phyloP scores from a whole-genome alignment of 2,329 filamentous ascomycete species.

The Microsporum canis region DNA sequence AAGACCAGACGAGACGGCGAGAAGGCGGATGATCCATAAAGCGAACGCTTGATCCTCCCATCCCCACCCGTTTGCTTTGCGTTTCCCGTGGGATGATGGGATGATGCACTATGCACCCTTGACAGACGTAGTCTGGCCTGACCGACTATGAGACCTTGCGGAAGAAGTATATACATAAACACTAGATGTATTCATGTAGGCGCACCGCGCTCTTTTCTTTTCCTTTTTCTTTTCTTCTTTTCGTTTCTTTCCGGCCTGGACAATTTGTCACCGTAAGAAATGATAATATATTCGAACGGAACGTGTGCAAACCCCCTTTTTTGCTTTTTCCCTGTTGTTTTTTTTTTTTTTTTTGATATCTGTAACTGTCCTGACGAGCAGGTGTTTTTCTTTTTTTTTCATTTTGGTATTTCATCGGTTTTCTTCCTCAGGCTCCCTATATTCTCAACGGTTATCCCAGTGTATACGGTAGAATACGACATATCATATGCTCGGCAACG shows the following conservation, averaged over 20 bases:
- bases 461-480: not conserved
- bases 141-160: not conserved
- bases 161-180: not conserved
- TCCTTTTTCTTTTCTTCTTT: not conserved
- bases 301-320: conserved; percentile 1
- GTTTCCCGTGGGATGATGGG: not conserved
- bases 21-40: not conserved
- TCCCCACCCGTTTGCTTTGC: conserved; percentile 1
- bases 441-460: not conserved
- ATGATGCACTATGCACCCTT: not conserved
- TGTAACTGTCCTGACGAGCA: not conserved
- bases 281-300: not conserved
- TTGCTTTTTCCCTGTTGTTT: not conserved
- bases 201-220: not conserved
- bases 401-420: not conserved
- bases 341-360: not conserved
- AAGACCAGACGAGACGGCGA: not conserved
- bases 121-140: not conserved
- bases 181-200: not conserved
- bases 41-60: not conserved
- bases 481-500: conserved; percentile 2
- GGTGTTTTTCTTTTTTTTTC: not conserved
- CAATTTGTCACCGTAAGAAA: not conserved
- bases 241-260: not conserved
- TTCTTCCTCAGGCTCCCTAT: not conserved